Evolutionary conservation across 768 basidiomycete genomes (phyloP).

Genomic region (Paxillus rubicundulus): DNA sequence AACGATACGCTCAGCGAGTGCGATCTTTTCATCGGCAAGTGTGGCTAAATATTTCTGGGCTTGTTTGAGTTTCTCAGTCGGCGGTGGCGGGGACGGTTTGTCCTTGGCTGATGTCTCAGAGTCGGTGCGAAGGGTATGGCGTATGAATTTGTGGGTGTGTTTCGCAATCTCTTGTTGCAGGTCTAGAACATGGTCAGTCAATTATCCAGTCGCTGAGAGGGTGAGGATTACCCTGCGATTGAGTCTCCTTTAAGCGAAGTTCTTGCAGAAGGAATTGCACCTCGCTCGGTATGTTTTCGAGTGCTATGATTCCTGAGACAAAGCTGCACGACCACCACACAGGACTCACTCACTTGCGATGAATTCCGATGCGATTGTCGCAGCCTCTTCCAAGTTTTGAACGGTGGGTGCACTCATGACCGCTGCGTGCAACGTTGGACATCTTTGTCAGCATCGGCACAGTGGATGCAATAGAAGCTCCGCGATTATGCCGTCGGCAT

Average conservation of each 20-base stretch:
- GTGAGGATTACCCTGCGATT: slow-evolving; percentile 37
- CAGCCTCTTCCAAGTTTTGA: slow-evolving; percentile 47
- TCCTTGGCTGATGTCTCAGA: slow-evolving; percentile 26
- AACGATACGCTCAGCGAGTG: slow-evolving; percentile 42
- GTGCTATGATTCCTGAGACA: slow-evolving; percentile 28
- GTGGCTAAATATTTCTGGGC: slow-evolving; percentile 28
- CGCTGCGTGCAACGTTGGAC: not conserved
- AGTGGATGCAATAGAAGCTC: too few relatives aligned
- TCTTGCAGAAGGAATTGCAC: slow-evolving; percentile 48
- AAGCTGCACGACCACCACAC: not conserved
- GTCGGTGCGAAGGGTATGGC: slow-evolving; percentile 38
- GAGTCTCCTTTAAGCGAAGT: slow-evolving; percentile 43
- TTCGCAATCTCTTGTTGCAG: slow-evolving; percentile 44
- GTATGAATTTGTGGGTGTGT: slow-evolving; percentile 43
- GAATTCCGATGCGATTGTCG: slow-evolving; percentile 47
- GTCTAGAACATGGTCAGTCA: slow-evolving; percentile 26
- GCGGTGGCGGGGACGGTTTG: slow-evolving; percentile 29
- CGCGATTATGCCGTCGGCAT: too few relatives aligned
- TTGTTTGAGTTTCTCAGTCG: slow-evolving; percentile 30
- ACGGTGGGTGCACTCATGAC: slow-evolving; percentile 33
- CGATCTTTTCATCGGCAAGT: slow-evolving; percentile 43
- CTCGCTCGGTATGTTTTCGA: slow-evolving; percentile 51
- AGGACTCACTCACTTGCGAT: slow-evolving; percentile 40
- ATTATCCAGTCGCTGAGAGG: not conserved
- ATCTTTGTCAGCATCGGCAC: not conserved